Evolutionary conservation across 192 early-diverging fungal genomes (phyloP).

Genomic region (Entomortierella parvispora): DNA sequence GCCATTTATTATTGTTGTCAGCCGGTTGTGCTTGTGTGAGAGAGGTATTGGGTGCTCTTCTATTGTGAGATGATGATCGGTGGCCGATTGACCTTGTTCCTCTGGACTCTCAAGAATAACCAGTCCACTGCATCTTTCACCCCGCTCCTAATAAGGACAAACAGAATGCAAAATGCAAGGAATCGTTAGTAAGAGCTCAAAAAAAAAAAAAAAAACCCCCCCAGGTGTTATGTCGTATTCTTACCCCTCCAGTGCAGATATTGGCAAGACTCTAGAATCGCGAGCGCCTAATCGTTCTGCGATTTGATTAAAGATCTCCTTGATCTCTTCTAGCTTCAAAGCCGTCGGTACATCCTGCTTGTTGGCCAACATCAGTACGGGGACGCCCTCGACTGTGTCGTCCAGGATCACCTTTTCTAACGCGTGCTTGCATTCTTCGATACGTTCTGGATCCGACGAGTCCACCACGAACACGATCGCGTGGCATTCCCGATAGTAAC

Average conservation of each 20-base stretch:
- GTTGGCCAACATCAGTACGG: constrained; percentile 93
- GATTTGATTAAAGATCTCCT: constrained; percentile 92
- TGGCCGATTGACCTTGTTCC: constrained; percentile 83
- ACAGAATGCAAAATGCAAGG: neutral
- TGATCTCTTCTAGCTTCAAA: constrained; percentile 80
- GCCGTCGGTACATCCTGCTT: constrained; percentile 88
- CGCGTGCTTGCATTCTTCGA: constrained; percentile 80
- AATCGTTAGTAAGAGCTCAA: constrained; percentile 11
- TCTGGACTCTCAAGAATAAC: constrained; percentile 83
- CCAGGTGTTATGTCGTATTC: neutral
- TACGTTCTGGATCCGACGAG: constrained; percentile 79
- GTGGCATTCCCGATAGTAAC: constrained; percentile 94
- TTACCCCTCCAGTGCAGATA: constrained; percentile 88
- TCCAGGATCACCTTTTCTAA: constrained; percentile 84
- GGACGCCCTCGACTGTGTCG: constrained; percentile 82
- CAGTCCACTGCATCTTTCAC: constrained; percentile 92
- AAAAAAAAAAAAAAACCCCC: constrained; percentile 6
- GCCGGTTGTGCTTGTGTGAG: too few relatives aligned
- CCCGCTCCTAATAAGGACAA: constrained; percentile 67
- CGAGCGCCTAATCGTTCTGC: constrained; percentile 84
- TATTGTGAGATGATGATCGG: constrained; percentile 69
- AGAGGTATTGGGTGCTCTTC: neutral
- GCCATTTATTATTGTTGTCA: too few relatives aligned
- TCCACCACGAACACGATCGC: constrained; percentile 95
- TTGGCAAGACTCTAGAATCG: constrained; percentile 86